Evolutionary conservation across 2,329 filamentous ascomycete genomes (phyloP), one percentile per base, ranked within the genome.

Genomic region (Penicillium corylophilum): DNA sequence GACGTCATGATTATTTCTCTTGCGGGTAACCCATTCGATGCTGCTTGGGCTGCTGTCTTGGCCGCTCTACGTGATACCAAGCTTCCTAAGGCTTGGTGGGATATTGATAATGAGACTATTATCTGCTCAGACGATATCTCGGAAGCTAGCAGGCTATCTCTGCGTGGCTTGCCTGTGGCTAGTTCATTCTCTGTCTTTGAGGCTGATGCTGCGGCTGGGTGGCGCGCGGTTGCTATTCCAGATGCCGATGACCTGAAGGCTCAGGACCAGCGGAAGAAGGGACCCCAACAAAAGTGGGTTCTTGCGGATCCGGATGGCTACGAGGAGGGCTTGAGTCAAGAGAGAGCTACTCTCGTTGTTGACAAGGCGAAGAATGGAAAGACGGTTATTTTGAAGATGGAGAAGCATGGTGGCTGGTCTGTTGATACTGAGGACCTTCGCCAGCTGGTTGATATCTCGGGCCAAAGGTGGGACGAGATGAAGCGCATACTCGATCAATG

Each of bases 1-100:
- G 93, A 97, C 67, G 80, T 96, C n/a, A 82, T 96, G 66, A 94
- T 96, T 74, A 87, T 99, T 60, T 95, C 90, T 0, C 84, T 96
- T 44, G 92, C 96, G 58, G 93, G 93, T 5, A 95, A 94, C 64
- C 84, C 90, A 1, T 92, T 97, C 59, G 93, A 99, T 66, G 89
- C 90, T 0, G 90, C 90, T 0, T 97, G 93, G 92, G 82, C 87
- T 1, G 86, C 90, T 12, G 80, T 95, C 0, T 71, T 96, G 20
- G 89, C 92, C 8, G 93, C 94, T 6, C 75, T 99, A 53, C 79
- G 78, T 47, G 84, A 94, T 70, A 93, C 90, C 4, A 83, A 80
- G 52, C 75, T 99, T 10, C 94, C 94, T 0, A 77, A 77, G 45
- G 90, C 92, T 13, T 84, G 83, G 71, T 99, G 89, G 86, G 91